Evolutionary conservation across 208 protist species (phyloP).

Genomic region (Endotrypanum monterogeii): DNA sequence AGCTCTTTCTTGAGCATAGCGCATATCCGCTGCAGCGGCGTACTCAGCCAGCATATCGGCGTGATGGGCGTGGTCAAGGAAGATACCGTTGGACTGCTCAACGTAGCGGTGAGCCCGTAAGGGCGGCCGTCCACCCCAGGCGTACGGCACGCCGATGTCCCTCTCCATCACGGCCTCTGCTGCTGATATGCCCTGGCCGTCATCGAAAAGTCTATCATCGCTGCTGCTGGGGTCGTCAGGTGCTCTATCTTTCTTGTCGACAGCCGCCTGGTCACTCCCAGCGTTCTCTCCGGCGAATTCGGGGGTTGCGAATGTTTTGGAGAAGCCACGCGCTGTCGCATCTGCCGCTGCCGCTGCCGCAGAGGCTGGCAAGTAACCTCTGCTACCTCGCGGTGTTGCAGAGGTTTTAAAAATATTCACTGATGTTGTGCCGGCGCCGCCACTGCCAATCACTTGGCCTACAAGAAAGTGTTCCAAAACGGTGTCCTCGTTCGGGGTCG

Average conservation of each 20-base stretch:
- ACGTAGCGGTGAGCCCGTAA: constrained; percentile 68
- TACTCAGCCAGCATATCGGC: constrained; percentile 28
- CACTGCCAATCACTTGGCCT: constrained; percentile 20
- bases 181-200: neutral
- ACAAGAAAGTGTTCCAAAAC: neutral
- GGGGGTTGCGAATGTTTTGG: neutral
- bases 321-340: neutral
- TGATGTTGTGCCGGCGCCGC: constrained; percentile 39
- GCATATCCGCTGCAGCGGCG: constrained; percentile 22
- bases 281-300: neutral
- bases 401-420: constrained; percentile 34
- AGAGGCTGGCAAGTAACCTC: neutral
- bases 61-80: constrained; percentile 43
- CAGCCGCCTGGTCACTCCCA: neutral
- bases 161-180: neutral
- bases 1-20: constrained; percentile 18
- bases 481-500: neutral
- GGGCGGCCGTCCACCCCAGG: constrained; percentile 21
- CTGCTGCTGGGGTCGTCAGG: neutral
- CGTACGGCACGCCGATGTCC: neutral
- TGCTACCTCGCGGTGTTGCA: neutral
- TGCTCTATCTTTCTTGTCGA: neutral
- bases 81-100: constrained; percentile 51
- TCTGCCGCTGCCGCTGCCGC: neutral
- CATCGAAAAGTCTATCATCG: neutral